Conservation (phyloP, 2,329 filamentous ascomycete genomes). For the Rhynchosporium secalis region DNA sequence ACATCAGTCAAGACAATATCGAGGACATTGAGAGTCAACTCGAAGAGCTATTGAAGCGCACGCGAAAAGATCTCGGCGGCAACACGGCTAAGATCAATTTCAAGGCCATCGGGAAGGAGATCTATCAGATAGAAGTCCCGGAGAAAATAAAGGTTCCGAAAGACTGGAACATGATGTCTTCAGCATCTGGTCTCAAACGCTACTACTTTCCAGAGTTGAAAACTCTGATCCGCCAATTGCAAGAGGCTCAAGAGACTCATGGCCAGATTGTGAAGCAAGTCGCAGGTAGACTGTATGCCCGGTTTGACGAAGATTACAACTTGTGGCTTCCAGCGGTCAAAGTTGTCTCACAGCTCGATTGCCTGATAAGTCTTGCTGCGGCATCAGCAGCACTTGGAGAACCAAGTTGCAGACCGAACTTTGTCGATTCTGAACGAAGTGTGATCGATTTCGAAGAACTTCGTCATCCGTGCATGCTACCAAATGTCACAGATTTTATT, state of each 20-base stretch:
- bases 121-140: conserved; percentile 92
- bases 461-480: conserved; percentile 91
- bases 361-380: conserved; percentile 88
- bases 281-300: conserved; percentile 75
- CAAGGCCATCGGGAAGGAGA: conserved; percentile 89
- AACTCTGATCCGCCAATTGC: conserved; percentile 78
- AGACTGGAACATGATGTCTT: conserved; percentile 94
- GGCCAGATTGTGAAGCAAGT: conserved; percentile 88
- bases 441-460: conserved; percentile 90
- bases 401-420: conserved; percentile 85
- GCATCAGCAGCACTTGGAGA: conserved; percentile 81
- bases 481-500: conserved; percentile 89
- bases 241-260: conserved; percentile 93
- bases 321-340: conserved; percentile 88
- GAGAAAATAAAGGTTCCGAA: conserved; percentile 81
- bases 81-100: conserved; percentile 63
- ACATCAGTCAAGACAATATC: conserved; percentile 76
- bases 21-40: conserved; percentile 74
- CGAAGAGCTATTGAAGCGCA: conserved; percentile 67
- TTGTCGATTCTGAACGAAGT: conserved; percentile 81
- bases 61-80: conserved; percentile 72
- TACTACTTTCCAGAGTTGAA: conserved; percentile 90
- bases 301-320: conserved; percentile 84
- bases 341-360: conserved; percentile 90
- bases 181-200: conserved; percentile 84